Conservation (phyloP, 805 yeast genomes). For the Torulaspora maleeae region DNA sequence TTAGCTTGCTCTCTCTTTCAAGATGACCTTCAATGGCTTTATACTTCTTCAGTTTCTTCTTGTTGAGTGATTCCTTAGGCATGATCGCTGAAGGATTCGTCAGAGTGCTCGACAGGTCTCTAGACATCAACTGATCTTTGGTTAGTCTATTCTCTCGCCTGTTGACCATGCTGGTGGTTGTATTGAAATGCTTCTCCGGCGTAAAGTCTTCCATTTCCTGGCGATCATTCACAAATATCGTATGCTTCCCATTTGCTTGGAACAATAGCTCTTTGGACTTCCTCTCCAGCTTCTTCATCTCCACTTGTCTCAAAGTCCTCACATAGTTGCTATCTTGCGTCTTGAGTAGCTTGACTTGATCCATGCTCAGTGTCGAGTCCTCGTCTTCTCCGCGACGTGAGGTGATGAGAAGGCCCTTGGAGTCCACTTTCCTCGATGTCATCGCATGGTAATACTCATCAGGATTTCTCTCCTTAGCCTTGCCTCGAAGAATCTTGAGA, state of each 20-base stretch:
- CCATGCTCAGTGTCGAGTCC: slow-evolving; percentile 48
- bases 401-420: slow-evolving; percentile 59
- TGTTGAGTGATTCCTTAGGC: slow-evolving; percentile 41
- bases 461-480: slow-evolving; percentile 73
- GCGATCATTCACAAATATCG: slow-evolving; percentile 72
- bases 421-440: slow-evolving; percentile 65
- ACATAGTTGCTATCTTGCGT: slow-evolving; percentile 89
- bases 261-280: slow-evolving; percentile 43
- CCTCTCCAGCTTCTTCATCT: slow-evolving; percentile 58
- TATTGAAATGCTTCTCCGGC: slow-evolving; percentile 63
- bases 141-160: slow-evolving; percentile 70
- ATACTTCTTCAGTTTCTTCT: slow-evolving; percentile 57
- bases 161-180: slow-evolving; percentile 57
- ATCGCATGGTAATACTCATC: slow-evolving; percentile 97
- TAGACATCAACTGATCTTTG: slow-evolving; percentile 49
- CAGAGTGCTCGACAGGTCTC: slow-evolving; percentile 25
- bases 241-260: slow-evolving; percentile 66
- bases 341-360: slow-evolving; percentile 76
- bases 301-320: slow-evolving; percentile 68
- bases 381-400: slow-evolving; percentile 54
- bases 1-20: slow-evolving; percentile 65
- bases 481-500: slow-evolving; percentile 64
- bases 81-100: slow-evolving; percentile 19
- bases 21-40: slow-evolving; percentile 58
- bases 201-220: slow-evolving; percentile 53